These are phyloP conservation scores for Proliferodiscus dingleyae DNA, from an alignment of 2,329 filamentous ascomycete genomes.

Conservation along the genomic window DNA sequence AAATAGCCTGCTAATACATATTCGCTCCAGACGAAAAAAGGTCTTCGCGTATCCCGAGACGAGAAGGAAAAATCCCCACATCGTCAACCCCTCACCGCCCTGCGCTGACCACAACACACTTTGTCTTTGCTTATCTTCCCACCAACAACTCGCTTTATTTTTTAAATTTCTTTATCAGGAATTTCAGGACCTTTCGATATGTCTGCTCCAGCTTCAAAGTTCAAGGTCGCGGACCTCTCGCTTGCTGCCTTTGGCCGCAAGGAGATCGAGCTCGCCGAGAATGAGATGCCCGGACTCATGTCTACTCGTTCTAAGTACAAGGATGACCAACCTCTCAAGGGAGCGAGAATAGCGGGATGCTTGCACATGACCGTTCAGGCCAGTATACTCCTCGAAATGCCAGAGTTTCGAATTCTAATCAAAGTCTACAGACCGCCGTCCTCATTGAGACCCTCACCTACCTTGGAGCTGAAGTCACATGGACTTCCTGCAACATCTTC, in stretches of 20 bases:
- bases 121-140: too few relatives aligned
- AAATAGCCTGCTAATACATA: too few relatives aligned
- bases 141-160: too few relatives aligned
- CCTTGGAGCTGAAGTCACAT: slow-evolving; percentile 97
- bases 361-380: slow-evolving; percentile 85
- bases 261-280: slow-evolving; percentile 97
- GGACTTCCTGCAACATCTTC: slow-evolving; percentile 99
- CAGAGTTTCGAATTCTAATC: too few relatives aligned
- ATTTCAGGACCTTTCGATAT: slow-evolving; percentile 21
- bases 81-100: slow-evolving; percentile 19
- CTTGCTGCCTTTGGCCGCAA: slow-evolving; percentile 97
- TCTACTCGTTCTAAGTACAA: slow-evolving; percentile 89
- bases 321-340: slow-evolving; percentile 85
- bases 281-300: slow-evolving; percentile 98
- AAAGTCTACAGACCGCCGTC: slow-evolving; percentile 98
- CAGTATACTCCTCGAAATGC: slow-evolving; percentile 98
- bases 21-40: too few relatives aligned
- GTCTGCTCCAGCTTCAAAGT: slow-evolving; percentile 33
- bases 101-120: too few relatives aligned
- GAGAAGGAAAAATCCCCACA: too few relatives aligned
- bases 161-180: too few relatives aligned
- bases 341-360: slow-evolving; percentile 94
- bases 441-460: slow-evolving; percentile 95
- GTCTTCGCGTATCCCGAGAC: too few relatives aligned
- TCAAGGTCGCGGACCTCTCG: slow-evolving; percentile 83